Conservation (phyloP, 352 stramenopile species). For the Globisporangium spiculum region DNA sequence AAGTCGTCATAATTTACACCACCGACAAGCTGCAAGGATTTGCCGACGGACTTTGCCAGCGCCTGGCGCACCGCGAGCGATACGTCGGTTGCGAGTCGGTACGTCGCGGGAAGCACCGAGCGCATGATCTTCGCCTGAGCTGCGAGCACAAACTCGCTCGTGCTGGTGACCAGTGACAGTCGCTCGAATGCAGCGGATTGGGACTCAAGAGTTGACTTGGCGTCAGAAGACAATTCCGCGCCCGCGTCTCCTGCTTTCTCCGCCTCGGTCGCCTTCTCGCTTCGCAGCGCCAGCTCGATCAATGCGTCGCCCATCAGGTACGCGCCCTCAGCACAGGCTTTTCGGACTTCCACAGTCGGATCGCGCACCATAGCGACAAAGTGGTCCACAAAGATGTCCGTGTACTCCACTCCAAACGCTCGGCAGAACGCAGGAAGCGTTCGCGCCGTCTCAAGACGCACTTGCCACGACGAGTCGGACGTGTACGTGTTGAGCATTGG, state of each 20-base stretch:
- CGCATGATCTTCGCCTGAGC: slow-evolving; percentile 79
- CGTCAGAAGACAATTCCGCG: not conserved
- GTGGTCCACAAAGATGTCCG: slow-evolving; percentile 85
- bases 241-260: slow-evolving; percentile 2
- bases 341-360: slow-evolving; percentile 83
- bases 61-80: slow-evolving; percentile 73
- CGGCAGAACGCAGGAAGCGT: slow-evolving; percentile 74
- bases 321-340: slow-evolving; percentile 60
- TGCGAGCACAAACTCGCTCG: slow-evolving; percentile 42
- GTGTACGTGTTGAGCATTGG: slow-evolving; percentile 88
- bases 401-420: slow-evolving; percentile 77
- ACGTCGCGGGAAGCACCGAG: slow-evolving; percentile 76
- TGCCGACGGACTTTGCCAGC: slow-evolving; percentile 72
- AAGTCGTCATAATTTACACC: slow-evolving; percentile 76
- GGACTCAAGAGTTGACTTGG: slow-evolving; percentile 11
- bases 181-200: slow-evolving; percentile 27
- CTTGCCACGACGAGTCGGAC: slow-evolving; percentile 86
- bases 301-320: slow-evolving; percentile 67
- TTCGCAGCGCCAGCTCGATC: slow-evolving; percentile 40
- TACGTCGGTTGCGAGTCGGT: slow-evolving; percentile 71
- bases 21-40: slow-evolving; percentile 66
- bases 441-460: slow-evolving; percentile 71
- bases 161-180: slow-evolving; percentile 18
- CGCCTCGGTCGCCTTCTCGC: slow-evolving; percentile 12
- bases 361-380: slow-evolving; percentile 83